These are phyloP conservation scores for Selenicereus undatus DNA, from an alignment of 148 eudicot species.

Conservation along the genomic window DNA sequence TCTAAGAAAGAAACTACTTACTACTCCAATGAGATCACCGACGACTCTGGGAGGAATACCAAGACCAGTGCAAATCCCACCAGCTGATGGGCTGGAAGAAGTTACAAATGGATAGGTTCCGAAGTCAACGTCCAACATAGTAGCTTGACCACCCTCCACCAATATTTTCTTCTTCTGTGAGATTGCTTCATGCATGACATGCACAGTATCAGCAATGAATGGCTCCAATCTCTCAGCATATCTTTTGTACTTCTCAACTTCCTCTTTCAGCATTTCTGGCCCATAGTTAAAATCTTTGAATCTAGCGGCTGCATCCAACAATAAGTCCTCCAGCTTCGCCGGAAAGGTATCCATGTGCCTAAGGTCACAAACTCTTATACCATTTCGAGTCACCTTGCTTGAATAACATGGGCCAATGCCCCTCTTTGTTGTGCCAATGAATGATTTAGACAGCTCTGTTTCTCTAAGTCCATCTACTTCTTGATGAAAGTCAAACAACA, in stretches of 20 bases:
- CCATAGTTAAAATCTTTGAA: slow-evolving; percentile 65
- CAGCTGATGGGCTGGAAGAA: slow-evolving; percentile 97
- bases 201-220: slow-evolving; percentile 79
- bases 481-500: slow-evolving; percentile 89
- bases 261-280: slow-evolving; percentile 60
- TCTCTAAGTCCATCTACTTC: slow-evolving; percentile 84
- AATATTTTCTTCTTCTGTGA: slow-evolving; percentile 64
- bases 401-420: slow-evolving; percentile 94
- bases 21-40: slow-evolving; percentile 96
- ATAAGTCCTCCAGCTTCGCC: slow-evolving; percentile 72
- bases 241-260: slow-evolving; percentile 82
- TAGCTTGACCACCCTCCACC: slow-evolving; percentile 98
- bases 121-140: slow-evolving; percentile 96
- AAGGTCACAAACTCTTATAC: slow-evolving; percentile 81
- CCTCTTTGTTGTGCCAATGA: slow-evolving; percentile 92
- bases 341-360: slow-evolving; percentile 95
- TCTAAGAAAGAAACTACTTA: slow-evolving; percentile 34
- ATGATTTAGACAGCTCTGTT: slow-evolving; percentile 81
- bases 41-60: slow-evolving; percentile 88
- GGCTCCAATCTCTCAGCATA: slow-evolving; percentile 97
- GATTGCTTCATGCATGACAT: slow-evolving; percentile 70
- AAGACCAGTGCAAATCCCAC: slow-evolving; percentile 97
- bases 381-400: slow-evolving; percentile 84
- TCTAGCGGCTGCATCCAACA: slow-evolving; percentile 81
- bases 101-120: slow-evolving; percentile 98